Conservation (phyloP, 2,329 filamentous ascomycete genomes). For the Verticillium zaregamsianum region DNA sequence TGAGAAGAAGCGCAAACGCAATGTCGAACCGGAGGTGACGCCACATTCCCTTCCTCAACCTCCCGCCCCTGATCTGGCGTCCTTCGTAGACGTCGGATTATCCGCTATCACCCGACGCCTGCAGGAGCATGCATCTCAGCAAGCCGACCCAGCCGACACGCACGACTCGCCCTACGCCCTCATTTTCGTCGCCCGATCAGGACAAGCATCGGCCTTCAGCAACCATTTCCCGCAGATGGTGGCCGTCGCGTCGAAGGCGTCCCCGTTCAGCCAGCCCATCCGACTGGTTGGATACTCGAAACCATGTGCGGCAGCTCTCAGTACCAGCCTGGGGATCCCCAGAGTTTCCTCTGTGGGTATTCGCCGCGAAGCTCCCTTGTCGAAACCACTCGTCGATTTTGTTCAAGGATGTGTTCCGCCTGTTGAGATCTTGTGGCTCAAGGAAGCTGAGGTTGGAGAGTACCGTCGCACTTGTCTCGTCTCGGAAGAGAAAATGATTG, state of each 20-base stretch:
- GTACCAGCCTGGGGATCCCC: slow-evolving; percentile 53
- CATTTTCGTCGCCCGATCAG: slow-evolving; percentile 55
- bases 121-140: slow-evolving; percentile 32
- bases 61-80: slow-evolving; percentile 45
- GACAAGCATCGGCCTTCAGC: slow-evolving; percentile 54
- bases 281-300: slow-evolving; percentile 61
- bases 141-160: slow-evolving; percentile 1
- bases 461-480: slow-evolving; percentile 23
- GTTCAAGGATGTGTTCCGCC: slow-evolving; percentile 46
- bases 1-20: slow-evolving; percentile 47
- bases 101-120: slow-evolving; percentile 59
- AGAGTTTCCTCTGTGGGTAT: slow-evolving; percentile 63
- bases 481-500: slow-evolving; percentile 10
- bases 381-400: slow-evolving; percentile 52
- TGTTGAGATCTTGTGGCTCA: slow-evolving; percentile 51
- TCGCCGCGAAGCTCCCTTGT: slow-evolving; percentile 49
- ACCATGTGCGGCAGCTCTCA: slow-evolving; percentile 53
- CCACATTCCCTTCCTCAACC: slow-evolving; percentile 24
- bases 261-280: slow-evolving; percentile 34
- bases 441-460: slow-evolving; percentile 12
- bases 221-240: slow-evolving; percentile 56
- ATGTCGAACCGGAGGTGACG: slow-evolving; percentile 20
- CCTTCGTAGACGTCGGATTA: slow-evolving; percentile 60
- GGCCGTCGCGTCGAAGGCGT: slow-evolving; percentile 40
- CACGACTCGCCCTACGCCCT: slow-evolving; percentile 36